Evolutionary conservation across 2,329 filamentous ascomycete genomes (phyloP).

Genomic region (Sphaerostilbella broomeana): DNA sequence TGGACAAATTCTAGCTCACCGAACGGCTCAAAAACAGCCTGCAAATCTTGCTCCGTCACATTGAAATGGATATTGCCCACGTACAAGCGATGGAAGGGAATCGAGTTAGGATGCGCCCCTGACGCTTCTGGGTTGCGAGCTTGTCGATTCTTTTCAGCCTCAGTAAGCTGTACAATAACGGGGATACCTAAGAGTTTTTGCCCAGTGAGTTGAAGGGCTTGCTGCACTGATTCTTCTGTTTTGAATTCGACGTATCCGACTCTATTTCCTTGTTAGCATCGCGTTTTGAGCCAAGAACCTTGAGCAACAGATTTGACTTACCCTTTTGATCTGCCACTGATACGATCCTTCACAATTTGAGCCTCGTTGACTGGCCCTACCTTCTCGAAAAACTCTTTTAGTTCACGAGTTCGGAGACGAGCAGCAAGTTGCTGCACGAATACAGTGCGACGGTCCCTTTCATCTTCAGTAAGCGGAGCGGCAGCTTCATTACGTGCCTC

Average conservation of each 20-base stretch:
- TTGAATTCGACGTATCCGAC: slow-evolving; percentile 99
- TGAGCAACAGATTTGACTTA: slow-evolving; percentile 40
- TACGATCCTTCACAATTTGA: slow-evolving; percentile 96
- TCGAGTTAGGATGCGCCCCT: slow-evolving; percentile 66
- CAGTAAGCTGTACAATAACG: slow-evolving; percentile 95
- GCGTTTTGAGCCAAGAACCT: background rate
- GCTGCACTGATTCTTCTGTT: slow-evolving; percentile 84
- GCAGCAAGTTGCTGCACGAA: slow-evolving; percentile 98
- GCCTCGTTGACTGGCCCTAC: slow-evolving; percentile 92
- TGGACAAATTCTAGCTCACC: slow-evolving; percentile 97
- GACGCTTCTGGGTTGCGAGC: slow-evolving; percentile 72
- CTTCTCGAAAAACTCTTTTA: slow-evolving; percentile 93
- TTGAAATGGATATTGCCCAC: slow-evolving; percentile 99
- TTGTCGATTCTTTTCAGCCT: slow-evolving; percentile 98
- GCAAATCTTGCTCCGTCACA: slow-evolving; percentile 91
- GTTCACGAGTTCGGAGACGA: slow-evolving; percentile 82
- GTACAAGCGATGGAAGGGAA: slow-evolving; percentile 96
- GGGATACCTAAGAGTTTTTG: slow-evolving; percentile 98
- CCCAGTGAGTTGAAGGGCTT: slow-evolving; percentile 95
- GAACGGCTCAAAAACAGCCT: slow-evolving; percentile 95
- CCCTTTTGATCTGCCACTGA: slow-evolving; percentile 97
- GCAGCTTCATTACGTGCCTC: slow-evolving; percentile 45
- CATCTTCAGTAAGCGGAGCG: slow-evolving; percentile 82
- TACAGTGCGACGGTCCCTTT: slow-evolving; percentile 91
- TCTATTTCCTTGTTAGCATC: slow-evolving; percentile 47